These are phyloP conservation scores for Sporobolomyces roseus DNA, from an alignment of 768 basidiomycete species.

Conservation along the genomic window DNA sequence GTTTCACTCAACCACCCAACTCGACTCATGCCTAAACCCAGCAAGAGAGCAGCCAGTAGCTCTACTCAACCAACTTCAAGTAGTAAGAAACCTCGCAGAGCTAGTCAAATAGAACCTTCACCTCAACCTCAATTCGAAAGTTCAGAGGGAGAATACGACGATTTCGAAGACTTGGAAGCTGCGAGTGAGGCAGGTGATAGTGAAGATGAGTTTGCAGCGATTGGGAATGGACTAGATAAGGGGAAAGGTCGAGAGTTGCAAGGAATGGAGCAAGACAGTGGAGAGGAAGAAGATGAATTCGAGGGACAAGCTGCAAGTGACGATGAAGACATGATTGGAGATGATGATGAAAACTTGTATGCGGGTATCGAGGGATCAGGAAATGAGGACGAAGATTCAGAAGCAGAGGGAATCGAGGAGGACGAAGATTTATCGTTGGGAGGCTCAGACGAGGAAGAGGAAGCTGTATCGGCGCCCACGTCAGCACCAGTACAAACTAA, in stretches of 20 bases:
- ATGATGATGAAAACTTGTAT: constrained; percentile 30
- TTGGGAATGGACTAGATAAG: constrained; percentile 27
- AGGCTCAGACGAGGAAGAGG: constrained; percentile 9
- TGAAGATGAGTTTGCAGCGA: constrained; percentile 22
- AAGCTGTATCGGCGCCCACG: not conserved
- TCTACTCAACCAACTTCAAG: not conserved
- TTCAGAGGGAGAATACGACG: constrained; percentile 35
- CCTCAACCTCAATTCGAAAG: constrained; percentile 16
- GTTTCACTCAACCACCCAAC: not conserved
- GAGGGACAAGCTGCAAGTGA: constrained; percentile 3
- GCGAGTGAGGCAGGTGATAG: too few relatives aligned
- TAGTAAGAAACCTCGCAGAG: constrained; percentile 18
- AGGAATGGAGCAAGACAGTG: constrained; percentile 6
- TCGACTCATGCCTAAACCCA: constrained; percentile 10
- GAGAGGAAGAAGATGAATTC: constrained; percentile 13
- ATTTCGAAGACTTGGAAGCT: constrained; percentile 27
- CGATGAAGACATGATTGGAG: constrained; percentile 37
- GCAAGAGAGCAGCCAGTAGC: constrained; percentile 1
- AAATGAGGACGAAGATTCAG: constrained; percentile 19
- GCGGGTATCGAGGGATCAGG: constrained; percentile 9
- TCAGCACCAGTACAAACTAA: constrained; percentile 22
- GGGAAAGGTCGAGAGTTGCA: constrained; percentile 20
- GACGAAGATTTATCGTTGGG: constrained; percentile 28
- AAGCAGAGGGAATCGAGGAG: constrained; percentile 4
- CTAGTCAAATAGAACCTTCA: not conserved